These are phyloP conservation scores for Halophytophthora batemanensis DNA, from an alignment of 352 stramenopile genomes.

Conservation along the genomic window DNA sequence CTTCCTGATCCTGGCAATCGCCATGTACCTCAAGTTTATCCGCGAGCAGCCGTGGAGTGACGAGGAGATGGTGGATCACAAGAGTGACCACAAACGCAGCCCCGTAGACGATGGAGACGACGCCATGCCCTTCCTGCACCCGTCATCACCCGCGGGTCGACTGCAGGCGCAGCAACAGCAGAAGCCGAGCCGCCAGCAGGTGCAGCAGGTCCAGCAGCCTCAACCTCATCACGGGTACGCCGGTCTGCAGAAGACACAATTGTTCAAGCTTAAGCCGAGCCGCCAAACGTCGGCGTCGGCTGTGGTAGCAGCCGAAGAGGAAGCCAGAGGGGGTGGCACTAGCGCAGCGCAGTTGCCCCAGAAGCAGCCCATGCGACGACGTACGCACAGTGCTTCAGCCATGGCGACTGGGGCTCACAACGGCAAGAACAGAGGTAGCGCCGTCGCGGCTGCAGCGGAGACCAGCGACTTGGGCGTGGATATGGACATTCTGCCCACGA, in stretches of 20 bases:
- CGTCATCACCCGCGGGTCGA: constrained; percentile 43
- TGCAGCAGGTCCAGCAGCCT: constrained; percentile 24
- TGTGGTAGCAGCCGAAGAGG: constrained; percentile 11
- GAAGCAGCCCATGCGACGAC: constrained; percentile 76
- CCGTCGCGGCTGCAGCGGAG: constrained; percentile 17
- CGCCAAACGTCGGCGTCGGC: constrained; percentile 19
- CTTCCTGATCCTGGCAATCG: constrained; percentile 82
- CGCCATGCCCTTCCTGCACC: constrained; percentile 66
- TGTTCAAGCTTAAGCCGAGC: constrained; percentile 39
- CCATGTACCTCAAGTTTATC: constrained; percentile 90
- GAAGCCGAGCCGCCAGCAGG: constrained; percentile 37
- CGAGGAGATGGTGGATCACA: constrained; percentile 51
- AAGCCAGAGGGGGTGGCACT: constrained; percentile 8
- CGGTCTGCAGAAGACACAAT: no score
- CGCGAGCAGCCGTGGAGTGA: constrained; percentile 64
- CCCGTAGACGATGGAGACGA: constrained; percentile 62
- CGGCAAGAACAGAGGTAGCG: constrained; percentile 27
- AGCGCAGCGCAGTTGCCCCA: constrained; percentile 44
- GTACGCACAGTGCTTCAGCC: constrained; percentile 61
- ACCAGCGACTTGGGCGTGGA: constrained; percentile 5
- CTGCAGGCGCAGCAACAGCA: constrained; percentile 41
- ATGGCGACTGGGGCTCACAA: constrained; percentile 12
- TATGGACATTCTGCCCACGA: constrained; percentile 45
- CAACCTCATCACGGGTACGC: constrained; percentile 42
- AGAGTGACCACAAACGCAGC: no score